Percentiles rank a stretch among this genome's conserved stretches.
Conservation (phyloP, 2,329 filamentous ascomycete species). For the Hymenoscyphus scutula region DNA sequence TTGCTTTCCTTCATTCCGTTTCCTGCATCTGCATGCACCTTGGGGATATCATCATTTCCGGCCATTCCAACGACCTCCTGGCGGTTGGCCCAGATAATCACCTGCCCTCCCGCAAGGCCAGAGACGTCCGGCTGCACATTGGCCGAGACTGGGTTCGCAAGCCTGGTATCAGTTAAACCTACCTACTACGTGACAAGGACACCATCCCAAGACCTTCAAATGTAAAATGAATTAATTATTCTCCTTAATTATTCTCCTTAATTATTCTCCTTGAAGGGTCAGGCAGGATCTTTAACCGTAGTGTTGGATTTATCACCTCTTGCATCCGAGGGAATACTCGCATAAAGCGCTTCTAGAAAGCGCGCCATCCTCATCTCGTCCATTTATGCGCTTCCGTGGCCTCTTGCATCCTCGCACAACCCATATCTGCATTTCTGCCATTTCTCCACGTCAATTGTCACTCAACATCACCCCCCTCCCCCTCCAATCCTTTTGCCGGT, state of each 20-base stretch:
- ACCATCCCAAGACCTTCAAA: not conserved
- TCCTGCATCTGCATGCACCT: not conserved
- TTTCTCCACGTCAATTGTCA: not conserved
- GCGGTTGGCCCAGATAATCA: not conserved
- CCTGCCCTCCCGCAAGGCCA: not conserved
- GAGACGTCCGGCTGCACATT: not conserved
- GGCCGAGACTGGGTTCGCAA: not conserved
- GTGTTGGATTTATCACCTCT: not conserved
- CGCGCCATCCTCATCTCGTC: slow-evolving; percentile 5
- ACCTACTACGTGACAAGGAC: not conserved
- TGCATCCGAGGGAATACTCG: not conserved
- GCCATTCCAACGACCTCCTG: not conserved
- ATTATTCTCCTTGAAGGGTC: not conserved
- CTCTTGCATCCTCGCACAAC: not conserved
- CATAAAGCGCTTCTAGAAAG: slow-evolving; percentile 4
- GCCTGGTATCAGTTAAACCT: no score
- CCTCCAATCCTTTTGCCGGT: not conserved
- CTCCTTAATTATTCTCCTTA: no score
- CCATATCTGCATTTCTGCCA: no score
- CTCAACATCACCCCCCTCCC: no score
- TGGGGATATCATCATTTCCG: not conserved
- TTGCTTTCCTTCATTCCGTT: not conserved
- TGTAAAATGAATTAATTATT: no score
- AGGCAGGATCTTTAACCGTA: not conserved
- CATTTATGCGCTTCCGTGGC: not conserved